Base-by-base conservation (phyloP, 148 eudicot genomes). In the Diospyros kaki region DNA sequence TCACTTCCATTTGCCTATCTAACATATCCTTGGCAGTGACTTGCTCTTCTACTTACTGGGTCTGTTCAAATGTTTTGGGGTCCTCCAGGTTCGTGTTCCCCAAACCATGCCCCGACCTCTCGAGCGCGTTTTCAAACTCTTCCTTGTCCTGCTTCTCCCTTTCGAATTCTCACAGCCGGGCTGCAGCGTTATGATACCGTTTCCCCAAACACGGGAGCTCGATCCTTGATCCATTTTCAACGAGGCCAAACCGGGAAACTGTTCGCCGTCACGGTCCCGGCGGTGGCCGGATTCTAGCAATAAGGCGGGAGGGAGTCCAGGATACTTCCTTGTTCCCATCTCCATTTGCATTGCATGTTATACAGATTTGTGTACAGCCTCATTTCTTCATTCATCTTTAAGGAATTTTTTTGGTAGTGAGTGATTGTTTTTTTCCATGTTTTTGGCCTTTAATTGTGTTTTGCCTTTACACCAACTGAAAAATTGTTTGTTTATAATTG, bases 331-430 rank as follows among this genome's bases (percentile, higher is more conserved):
- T 28, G 14, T 6, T 40, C 12, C 4, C 58, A 51, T n/a, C 44
- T 7, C 42, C 7, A 3, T 13, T 51, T 51, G n/a, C 42, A 28
- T 68, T 82, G 85, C 81, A 64, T 80, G 65, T 80, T 65, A 77
- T 79, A 45, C 83, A 82, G 74, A 80, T 83, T 67, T 76, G 85
- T 82, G 88, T 85, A 85, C 88, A 85, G 88, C 78, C 77, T 82
- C 88, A 85, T 82, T 82, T 80, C 85, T 68, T 85, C 84, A 85
- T 85, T 85, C 88, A 77, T 82, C 58, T 85, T 80, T 83, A 82
- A 85, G 79, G 81, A 80, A 85, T 18, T 85, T 85, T 85, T 28
- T 28, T 28, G 28, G 28, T 82, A 84, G 76, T 75, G 77, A 69
- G 18, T 74, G 14, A n/a, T 63, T 48, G 48, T 74, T 41, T 46